A percentile compares a stretch with the other conserved stretches of the same genome.
Evolutionary conservation across 1,284 basidiomycete species (phyloP).

Genomic region (Trichosporon sp.): DNA sequence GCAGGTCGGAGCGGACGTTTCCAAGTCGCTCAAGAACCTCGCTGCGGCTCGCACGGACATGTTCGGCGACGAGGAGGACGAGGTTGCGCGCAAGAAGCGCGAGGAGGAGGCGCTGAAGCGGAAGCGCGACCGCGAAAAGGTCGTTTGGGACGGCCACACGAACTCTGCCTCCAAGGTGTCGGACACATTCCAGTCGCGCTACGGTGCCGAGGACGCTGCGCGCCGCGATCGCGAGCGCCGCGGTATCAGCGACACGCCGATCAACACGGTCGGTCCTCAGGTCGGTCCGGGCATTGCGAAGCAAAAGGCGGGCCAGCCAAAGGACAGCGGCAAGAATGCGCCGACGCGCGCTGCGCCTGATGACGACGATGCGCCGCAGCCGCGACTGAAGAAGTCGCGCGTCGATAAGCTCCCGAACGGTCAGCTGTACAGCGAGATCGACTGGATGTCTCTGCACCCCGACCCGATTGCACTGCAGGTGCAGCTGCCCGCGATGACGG

Average conservation of each 20-base stretch:
- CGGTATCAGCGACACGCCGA: constrained; percentile 37
- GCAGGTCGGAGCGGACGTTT: constrained; percentile 79
- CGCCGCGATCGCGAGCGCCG: constrained; percentile 84
- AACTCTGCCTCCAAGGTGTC: constrained; percentile 83
- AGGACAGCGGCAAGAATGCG: constrained; percentile 39
- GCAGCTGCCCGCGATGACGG: constrained; percentile 74
- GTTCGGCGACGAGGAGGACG: constrained; percentile 81
- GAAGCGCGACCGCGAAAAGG: constrained; percentile 82
- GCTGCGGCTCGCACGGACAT: constrained; percentile 91
- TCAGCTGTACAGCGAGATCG: constrained; percentile 55
- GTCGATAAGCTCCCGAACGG: constrained; percentile 32
- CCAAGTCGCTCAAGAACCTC: constrained; percentile 84
- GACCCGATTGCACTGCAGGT: constrained; percentile 80
- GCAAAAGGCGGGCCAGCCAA: constrained; percentile 35
- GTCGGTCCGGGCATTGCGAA: constrained; percentile 42
- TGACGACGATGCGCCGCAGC: constrained; percentile 30
- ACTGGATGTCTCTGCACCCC: constrained; percentile 87
- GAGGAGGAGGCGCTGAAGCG: constrained; percentile 79
- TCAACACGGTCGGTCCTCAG: constrained; percentile 40
- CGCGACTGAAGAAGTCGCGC: constrained; percentile 28
- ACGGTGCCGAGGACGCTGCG: constrained; percentile 93
- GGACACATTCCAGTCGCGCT: constrained; percentile 84
- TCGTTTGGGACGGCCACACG: constrained; percentile 94
- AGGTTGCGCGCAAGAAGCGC: constrained; percentile 78
- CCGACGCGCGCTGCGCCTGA: constrained; percentile 27